These are phyloP conservation scores for Hypoxylon sp. DNA, from an alignment of 2,329 filamentous ascomycete genomes.

Conservation along the genomic window DNA sequence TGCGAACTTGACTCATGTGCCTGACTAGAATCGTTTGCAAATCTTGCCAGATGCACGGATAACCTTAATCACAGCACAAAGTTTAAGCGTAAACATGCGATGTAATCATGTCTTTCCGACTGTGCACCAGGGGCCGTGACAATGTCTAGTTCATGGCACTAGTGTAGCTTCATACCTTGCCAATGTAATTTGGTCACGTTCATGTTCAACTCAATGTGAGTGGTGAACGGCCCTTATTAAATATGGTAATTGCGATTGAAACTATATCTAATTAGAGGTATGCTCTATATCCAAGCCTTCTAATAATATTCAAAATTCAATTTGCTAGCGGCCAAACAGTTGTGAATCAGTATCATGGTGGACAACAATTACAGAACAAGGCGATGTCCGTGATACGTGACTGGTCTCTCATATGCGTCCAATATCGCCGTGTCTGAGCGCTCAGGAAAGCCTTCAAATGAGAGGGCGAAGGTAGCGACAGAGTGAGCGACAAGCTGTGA, in stretches of 20 bases:
- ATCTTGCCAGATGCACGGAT: slow-evolving; percentile 14
- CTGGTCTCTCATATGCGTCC: slow-evolving; percentile 54
- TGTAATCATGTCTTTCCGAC: not conserved
- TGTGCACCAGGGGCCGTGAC: slow-evolving; percentile 3
- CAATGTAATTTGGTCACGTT: not conserved
- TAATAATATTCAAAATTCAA: not conserved
- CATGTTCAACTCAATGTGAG: not conserved
- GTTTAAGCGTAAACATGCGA: not conserved
- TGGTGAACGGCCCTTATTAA: not conserved
- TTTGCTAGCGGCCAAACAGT: not conserved
- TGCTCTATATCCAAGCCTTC: not conserved
- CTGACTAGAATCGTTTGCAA: not conserved
- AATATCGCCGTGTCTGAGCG: slow-evolving; percentile 56
- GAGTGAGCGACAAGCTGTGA: slow-evolving; percentile 76
- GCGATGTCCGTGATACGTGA: slow-evolving; percentile 66
- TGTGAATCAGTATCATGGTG: not conserved
- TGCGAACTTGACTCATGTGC: not conserved
- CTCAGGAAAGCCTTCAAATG: slow-evolving; percentile 76
- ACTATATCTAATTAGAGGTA: not conserved
- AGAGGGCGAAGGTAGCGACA: slow-evolving; percentile 77
- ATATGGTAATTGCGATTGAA: not conserved
- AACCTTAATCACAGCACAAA: slow-evolving; percentile 10
- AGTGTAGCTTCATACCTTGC: not conserved
- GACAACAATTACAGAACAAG: slow-evolving; percentile 59
- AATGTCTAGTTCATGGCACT: not conserved